Evolutionary conservation across 768 basidiomycete genomes (phyloP).

Genomic region (Lactarius evosmus): DNA sequence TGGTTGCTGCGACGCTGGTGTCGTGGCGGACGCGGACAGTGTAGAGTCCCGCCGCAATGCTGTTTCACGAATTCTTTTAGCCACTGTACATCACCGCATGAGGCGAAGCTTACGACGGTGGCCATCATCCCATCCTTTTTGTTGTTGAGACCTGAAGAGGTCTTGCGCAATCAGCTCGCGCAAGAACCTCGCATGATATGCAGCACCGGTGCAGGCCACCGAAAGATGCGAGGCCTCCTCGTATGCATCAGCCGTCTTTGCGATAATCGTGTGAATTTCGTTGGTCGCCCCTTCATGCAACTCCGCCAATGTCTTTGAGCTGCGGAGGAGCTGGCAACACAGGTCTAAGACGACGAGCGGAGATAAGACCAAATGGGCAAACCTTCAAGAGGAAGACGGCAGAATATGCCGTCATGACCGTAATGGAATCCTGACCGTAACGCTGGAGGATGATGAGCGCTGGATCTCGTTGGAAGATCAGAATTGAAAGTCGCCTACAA

Average conservation of each 20-base stretch:
- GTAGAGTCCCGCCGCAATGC: constrained; percentile 18
- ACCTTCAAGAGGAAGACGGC: constrained; percentile 79
- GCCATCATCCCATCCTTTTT: constrained; percentile 18
- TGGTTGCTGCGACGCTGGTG: constrained; percentile 12
- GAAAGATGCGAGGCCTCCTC: constrained; percentile 64
- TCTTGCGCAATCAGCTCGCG: constrained; percentile 65
- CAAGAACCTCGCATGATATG: constrained; percentile 77
- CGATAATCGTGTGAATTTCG: constrained; percentile 64
- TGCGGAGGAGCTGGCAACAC: constrained; percentile 59
- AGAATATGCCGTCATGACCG: constrained; percentile 83
- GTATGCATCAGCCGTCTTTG: constrained; percentile 73
- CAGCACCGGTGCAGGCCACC: constrained; percentile 61
- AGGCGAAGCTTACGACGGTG: constrained; percentile 12
- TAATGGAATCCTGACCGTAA: constrained; percentile 81
- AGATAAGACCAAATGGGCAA: constrained; percentile 22
- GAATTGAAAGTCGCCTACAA: constrained; percentile 44
- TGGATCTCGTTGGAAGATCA: neutral
- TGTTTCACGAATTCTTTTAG: constrained; percentile 9
- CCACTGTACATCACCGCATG: neutral
- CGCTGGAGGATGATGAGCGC: constrained; percentile 45
- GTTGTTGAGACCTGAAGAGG: constrained; percentile 46
- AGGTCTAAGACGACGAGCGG: constrained; percentile 20
- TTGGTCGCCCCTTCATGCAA: constrained; percentile 58
- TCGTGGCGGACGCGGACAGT: constrained; percentile 13
- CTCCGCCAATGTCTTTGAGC: constrained; percentile 53